A percentile compares a stretch with the other conserved stretches of the same genome.
phyloP scores from a whole-genome alignment of 345 rosid genomes.

The Pistacia integerrima region DNA sequence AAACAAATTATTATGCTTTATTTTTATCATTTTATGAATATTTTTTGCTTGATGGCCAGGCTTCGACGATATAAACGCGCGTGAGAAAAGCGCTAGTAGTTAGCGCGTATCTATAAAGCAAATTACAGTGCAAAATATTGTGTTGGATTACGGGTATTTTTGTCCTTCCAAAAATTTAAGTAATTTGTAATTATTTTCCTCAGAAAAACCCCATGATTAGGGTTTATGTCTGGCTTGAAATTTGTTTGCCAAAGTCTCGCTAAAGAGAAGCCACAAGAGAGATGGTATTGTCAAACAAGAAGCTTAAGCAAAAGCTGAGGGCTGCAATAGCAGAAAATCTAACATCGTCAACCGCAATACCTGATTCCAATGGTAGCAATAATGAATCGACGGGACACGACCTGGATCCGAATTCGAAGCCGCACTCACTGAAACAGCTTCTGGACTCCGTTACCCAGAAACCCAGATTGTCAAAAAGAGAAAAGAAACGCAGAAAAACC shows the following conservation, averaged over 20 bases:
- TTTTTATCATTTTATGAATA: too few species aligned
- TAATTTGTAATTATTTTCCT: neutral
- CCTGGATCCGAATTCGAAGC: conserved; percentile 29
- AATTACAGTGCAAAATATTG: neutral
- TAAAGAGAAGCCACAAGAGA: neutral
- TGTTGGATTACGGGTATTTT: neutral
- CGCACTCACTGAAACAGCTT: conserved; percentile 54
- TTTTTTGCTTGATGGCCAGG: too few species aligned
- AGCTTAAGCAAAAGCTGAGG: conserved; percentile 83
- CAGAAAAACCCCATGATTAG: neutral
- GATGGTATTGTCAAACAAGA: conserved; percentile 93
- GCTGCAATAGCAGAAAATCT: conserved; percentile 45
- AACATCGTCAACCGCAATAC: conserved; percentile 24
- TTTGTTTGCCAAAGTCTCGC: neutral
- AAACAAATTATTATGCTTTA: too few species aligned
- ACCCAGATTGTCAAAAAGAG: conserved; percentile 78
- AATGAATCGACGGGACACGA: neutral
- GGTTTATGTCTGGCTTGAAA: neutral
- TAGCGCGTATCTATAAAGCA: neutral
- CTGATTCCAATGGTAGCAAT: conserved; percentile 9
- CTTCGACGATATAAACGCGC: too few species aligned
- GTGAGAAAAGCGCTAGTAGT: too few species aligned
- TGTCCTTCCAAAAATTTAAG: neutral
- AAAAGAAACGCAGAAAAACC: conserved; percentile 50
- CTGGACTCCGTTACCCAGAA: conserved; percentile 58